Base-by-base conservation (phyloP, 768 basidiomycete genomes). In the Dioszegia crocea region DNA sequence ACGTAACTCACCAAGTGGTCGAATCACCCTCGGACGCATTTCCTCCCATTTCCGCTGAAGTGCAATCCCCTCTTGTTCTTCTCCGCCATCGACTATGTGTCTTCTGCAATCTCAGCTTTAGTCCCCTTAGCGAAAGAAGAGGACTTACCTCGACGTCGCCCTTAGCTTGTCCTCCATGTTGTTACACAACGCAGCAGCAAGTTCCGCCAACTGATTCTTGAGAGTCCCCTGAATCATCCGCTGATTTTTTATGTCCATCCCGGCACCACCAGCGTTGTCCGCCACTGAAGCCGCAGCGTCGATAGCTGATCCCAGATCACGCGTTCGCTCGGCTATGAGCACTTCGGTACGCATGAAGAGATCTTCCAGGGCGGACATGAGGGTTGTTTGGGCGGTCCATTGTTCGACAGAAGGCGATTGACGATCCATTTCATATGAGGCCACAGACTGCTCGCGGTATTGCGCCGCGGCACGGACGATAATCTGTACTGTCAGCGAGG, bases 341-440 rank as follows among this genome's bases (percentile, higher is more conserved):
- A 60, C 49, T 17, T 78, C 75, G 12, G 76, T 76, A 17, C 63
- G 59, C 26, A 86, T 84, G 65, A 93, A 91, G n/a, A 94, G 80
- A 45, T 81, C 81, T 24, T 86, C 80, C 4, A 88, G 76, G 9
- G 84, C 81, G 41, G 91, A 87, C 52, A 94, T 84, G 16, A 89
- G 75, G 0, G 79, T 71, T 2, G 85, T 80, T 45, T 81, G 81
- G 67, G 89, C 89, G 17, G 91, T 90, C 94, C 93, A 98, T 0
- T 88, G 85, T 60, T 85, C 76, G 21, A 63, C 46, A 0, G 65
- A 63, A 11, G 82, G 63, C 82, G 81, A 83, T 84, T 84, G 4
- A 83, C 86, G 79, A 23, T 84, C 82, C 43, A 97, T 81, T 29
- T 89, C 89, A 71, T 98, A 98, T 9, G 88, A 84, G 8, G 81